These are phyloP conservation scores for Globisporangium radiosum DNA, from an alignment of 352 stramenopile genomes.

Conservation along the genomic window DNA sequence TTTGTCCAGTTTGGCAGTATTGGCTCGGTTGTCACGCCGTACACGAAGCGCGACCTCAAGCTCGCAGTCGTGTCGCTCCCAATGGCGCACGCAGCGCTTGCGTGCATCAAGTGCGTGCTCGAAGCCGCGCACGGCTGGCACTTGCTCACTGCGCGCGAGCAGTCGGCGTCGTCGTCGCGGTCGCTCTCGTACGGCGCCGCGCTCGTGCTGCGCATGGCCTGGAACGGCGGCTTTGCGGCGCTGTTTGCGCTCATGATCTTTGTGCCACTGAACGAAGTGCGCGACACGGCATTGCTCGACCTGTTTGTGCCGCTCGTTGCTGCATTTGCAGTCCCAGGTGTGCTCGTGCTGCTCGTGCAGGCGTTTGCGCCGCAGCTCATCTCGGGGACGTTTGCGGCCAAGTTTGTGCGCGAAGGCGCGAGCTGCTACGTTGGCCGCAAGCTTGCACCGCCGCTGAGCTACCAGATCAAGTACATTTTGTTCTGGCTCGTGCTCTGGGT, in stretches of 20 bases:
- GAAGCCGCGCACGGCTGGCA: conserved; percentile 67
- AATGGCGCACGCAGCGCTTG: conserved; percentile 39
- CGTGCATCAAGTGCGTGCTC: conserved; percentile 54
- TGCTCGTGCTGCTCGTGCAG: conserved; percentile 44
- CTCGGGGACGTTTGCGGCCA: conserved; percentile 42
- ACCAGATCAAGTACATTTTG: conserved; percentile 53
- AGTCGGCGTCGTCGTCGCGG: conserved; percentile 37
- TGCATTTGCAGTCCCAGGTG: conserved; percentile 42
- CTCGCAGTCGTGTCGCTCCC: conserved; percentile 43
- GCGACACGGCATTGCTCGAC: conserved; percentile 35
- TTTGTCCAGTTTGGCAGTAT: conserved; percentile 50
- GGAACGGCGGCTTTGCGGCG: conserved; percentile 49
- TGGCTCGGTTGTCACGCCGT: conserved; percentile 51
- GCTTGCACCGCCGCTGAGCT: conserved; percentile 52
- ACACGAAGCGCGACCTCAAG: conserved; percentile 44
- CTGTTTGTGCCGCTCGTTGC: conserved; percentile 33
- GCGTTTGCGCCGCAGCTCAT: conserved; percentile 50
- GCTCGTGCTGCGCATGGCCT: conserved; percentile 42
- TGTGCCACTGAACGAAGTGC: conserved; percentile 38
- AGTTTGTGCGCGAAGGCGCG: conserved; percentile 68
- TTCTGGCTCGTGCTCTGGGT: conserved; percentile 64
- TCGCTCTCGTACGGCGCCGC: conserved; percentile 57
- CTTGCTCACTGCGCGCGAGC: conserved; percentile 40
- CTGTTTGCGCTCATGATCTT: conserved; percentile 64
- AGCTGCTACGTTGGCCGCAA: conserved; percentile 67